These are phyloP conservation scores for Tricholoma terreum DNA, from an alignment of 768 basidiomycete genomes.

Conservation along the genomic window DNA sequence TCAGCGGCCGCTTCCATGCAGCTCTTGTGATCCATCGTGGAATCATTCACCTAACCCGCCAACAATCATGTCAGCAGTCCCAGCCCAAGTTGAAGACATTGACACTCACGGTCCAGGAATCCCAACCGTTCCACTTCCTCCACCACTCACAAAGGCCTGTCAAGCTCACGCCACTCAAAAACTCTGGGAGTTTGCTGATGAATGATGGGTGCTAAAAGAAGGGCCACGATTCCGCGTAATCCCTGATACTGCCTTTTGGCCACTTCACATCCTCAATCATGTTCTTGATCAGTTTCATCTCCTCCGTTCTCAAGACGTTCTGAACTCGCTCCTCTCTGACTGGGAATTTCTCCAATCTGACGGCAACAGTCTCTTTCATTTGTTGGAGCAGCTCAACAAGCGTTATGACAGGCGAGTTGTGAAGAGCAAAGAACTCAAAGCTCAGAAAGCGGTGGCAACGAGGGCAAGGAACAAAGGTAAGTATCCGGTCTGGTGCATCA, in stretches of 20 bases:
- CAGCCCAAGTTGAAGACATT: not conserved
- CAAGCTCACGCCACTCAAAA: not conserved
- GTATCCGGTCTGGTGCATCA: not conserved
- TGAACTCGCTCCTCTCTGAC: not conserved
- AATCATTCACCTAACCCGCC: not conserved
- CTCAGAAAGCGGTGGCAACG: conserved; percentile 5
- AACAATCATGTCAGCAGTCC: not conserved
- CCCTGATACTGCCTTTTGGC: conserved; percentile 1
- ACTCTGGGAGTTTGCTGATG: conserved; percentile 1
- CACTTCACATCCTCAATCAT: not conserved
- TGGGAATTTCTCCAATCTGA: conserved; percentile 4
- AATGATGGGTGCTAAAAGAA: not conserved
- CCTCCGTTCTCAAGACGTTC: not conserved
- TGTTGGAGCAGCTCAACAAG: conserved; percentile 2
- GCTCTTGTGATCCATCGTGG: conserved; percentile 5
- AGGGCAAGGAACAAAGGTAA: conserved; percentile 6
- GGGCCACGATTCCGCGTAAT: not conserved
- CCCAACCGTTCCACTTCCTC: not conserved
- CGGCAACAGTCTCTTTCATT: not conserved
- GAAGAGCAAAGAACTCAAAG: conserved; percentile 1
- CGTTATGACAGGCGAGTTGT: not conserved
- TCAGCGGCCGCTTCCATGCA: conserved; percentile 4
- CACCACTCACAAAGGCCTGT: not conserved
- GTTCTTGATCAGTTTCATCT: conserved; percentile 7
- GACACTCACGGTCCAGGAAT: not conserved